Evolutionary conservation across 2,329 filamentous ascomycete species (phyloP).

Genomic region (Amauroascus verrucosus): DNA sequence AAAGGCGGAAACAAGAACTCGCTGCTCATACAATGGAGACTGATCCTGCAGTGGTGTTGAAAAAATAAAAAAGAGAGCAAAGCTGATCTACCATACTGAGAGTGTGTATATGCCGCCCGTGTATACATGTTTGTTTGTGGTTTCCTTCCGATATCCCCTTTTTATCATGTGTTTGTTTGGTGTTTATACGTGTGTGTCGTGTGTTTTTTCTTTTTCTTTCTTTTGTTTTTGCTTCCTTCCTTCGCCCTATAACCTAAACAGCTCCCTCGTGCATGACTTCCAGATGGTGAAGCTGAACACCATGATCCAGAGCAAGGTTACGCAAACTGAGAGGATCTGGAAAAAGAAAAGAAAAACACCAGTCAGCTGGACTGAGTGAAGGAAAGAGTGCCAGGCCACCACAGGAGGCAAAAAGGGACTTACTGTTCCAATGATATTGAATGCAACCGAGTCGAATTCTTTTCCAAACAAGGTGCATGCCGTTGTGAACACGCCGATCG

Average conservation of each 20-base stretch:
- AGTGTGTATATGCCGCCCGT: neutral
- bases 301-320: slow-evolving; percentile 15
- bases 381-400: neutral
- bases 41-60: slow-evolving; percentile 3
- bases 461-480: slow-evolving; percentile 13
- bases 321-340: slow-evolving; percentile 13
- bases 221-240: neutral
- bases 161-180: neutral
- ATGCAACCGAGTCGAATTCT: slow-evolving; percentile 13
- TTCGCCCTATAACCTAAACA: slow-evolving; percentile 12
- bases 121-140: neutral
- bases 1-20: neutral
- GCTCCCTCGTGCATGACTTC: slow-evolving; percentile 15
- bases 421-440: slow-evolving; percentile 16
- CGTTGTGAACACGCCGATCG: slow-evolving; percentile 33
- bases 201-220: neutral
- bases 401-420: neutral
- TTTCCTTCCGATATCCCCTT: neutral
- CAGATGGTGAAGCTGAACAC: slow-evolving; percentile 14
- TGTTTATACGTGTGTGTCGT: neutral
- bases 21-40: neutral
- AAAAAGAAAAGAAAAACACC: neutral
- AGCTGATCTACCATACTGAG: neutral
- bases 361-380: neutral
- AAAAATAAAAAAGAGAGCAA: neutral